phyloP scores from a whole-genome alignment of 73 alveolate species.

The Stentor coeruleus region DNA sequence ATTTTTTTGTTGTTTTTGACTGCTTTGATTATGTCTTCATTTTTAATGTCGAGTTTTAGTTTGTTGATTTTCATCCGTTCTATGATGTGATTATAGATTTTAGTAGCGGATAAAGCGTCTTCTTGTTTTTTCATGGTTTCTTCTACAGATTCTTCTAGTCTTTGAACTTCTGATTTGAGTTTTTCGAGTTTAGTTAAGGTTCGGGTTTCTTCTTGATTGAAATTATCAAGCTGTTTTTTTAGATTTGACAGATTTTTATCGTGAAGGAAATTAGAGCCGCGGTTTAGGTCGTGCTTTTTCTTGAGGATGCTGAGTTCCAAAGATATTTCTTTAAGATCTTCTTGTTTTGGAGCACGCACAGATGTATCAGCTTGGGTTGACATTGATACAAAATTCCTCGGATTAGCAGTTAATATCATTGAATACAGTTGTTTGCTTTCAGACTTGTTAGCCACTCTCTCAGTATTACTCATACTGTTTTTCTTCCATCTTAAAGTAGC shows the following conservation, averaged over 20 bases:
- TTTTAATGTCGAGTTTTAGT: slow-evolving; percentile 36
- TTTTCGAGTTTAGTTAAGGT: neutral
- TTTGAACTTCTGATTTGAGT: slow-evolving; percentile 2
- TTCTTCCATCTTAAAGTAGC: neutral
- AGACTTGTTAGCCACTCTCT: neutral
- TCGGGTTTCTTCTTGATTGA: neutral
- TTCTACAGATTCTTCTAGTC: slow-evolving; percentile 12
- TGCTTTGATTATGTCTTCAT: slow-evolving; percentile 40
- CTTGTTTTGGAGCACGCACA: neutral
- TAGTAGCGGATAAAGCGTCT: slow-evolving; percentile 32
- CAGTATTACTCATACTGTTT: neutral
- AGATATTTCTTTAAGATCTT: slow-evolving; percentile 3
- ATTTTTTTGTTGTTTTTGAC: slow-evolving; percentile 32
- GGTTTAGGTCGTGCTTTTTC: neutral
- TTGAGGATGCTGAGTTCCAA: neutral
- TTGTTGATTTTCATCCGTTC: slow-evolving; percentile 64
- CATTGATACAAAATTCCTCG: neutral
- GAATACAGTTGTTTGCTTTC: neutral
- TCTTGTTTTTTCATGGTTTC: slow-evolving; percentile 41
- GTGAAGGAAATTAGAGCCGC: neutral
- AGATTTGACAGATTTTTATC: neutral
- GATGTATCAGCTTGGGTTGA: slow-evolving; percentile 10
- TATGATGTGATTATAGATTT: slow-evolving; percentile 53
- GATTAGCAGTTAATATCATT: neutral
- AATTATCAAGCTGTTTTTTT: neutral